Percentiles rank a stretch among this genome's conserved stretches.
Evolutionary conservation across 768 basidiomycete species (phyloP).

Genomic region (Gyrodon lividus): DNA sequence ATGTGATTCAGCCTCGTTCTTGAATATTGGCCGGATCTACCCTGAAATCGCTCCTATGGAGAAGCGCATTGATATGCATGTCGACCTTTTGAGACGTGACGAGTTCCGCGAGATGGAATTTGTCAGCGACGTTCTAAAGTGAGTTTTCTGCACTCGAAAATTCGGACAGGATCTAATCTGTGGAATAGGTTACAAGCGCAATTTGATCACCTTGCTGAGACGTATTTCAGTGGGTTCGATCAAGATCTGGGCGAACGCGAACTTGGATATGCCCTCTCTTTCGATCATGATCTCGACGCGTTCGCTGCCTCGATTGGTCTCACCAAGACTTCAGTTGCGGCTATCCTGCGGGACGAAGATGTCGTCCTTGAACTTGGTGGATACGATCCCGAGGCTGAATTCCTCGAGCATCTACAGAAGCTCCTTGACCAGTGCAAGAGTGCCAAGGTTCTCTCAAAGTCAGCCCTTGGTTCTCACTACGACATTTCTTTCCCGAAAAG

Average conservation of each 20-base stretch:
- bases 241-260: conserved; percentile 89
- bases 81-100: conserved; percentile 78
- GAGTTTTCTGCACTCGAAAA: conserved; percentile 27
- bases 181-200: conserved; percentile 81
- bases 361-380: conserved; percentile 71
- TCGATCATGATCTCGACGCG: conserved; percentile 92
- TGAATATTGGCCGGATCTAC: conserved; percentile 79
- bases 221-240: conserved; percentile 81
- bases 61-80: conserved; percentile 88
- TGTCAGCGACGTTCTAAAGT: conserved; percentile 87
- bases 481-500: background rate
- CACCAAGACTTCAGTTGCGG: conserved; percentile 81
- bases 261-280: conserved; percentile 73
- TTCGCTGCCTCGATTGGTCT: conserved; percentile 91
- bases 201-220: conserved; percentile 88
- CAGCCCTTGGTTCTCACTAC: conserved; percentile 20
- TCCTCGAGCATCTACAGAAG: conserved; percentile 80
- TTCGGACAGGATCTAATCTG: background rate
- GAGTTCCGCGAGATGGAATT: conserved; percentile 95
- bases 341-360: conserved; percentile 76
- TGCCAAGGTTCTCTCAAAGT: conserved; percentile 81
- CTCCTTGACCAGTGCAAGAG: conserved; percentile 80
- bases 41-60: conserved; percentile 87
- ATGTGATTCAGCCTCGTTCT: conserved; percentile 82
- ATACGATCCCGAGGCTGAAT: conserved; percentile 66